Base-by-base conservation (phyloP, 306 rosid genomes). In the Arachis stenosperma region DNA sequence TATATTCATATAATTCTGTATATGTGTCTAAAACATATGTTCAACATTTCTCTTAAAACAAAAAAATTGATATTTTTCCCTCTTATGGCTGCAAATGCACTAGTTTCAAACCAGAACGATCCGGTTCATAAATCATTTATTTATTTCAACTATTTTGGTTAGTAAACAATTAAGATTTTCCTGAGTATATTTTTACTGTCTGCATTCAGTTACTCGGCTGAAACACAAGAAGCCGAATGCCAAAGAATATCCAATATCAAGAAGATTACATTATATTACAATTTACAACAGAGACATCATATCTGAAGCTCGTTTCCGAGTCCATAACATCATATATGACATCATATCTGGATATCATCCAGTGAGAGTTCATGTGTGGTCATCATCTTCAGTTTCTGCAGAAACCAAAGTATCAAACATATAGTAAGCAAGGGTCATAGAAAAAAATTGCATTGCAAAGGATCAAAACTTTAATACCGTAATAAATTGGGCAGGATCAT, bases 401-500 rank as follows among this genome's bases (percentile, higher is more conserved):
- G 46, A 67, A 37, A 41, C 39, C 50, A 60, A 53, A 87, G 47
- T 62, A 27, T 33, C 39, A 56, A 60, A 53, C 12, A 67, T 27
- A 75, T 27, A 39, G 67, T 15, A 69, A 9, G 9, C 41, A 43
- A 51, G 51, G 29, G 70, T 65, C 55, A 51, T 63, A 74, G 15
- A 52, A 57, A 44, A 5, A 44, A 73, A 51, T 53, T 50, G 37
- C 72, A 52, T 11, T 17, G 65, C n/a, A 33, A 51, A 77, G 30
- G 46, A 10, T 43, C 6, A 9, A 73, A 73, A 60, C 13, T 76
- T 39, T n/a, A 46, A 81, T 88, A 94, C 99, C 90, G 88, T 84
- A 15, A 94, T 63, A 82, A 89, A 91, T 61, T 88, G 91, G 33
- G 90, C 90, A 82, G 99, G 99, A 84, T 91, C 99, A 37, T 94